These are phyloP conservation scores for Rhizomucor pusillus DNA, from an alignment of 371 early-diverging fungal species.

Conservation along the genomic window DNA sequence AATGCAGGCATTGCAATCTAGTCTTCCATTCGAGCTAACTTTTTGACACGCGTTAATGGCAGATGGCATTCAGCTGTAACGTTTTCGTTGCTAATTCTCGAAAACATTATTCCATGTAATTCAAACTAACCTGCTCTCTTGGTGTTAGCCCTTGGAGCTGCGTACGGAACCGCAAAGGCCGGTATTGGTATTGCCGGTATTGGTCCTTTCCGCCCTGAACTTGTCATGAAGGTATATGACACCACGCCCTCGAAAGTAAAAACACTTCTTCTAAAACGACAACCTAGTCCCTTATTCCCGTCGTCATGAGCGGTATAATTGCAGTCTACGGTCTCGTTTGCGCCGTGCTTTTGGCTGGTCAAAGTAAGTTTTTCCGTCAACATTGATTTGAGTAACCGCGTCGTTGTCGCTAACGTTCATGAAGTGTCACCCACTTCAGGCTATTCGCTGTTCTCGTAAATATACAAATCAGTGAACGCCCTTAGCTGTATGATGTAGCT, in stretches of 20 bases:
- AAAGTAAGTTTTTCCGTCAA: constrained; percentile 49
- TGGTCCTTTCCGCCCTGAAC: constrained; percentile 85
- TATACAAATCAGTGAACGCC: background rate
- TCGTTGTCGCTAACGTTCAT: background rate
- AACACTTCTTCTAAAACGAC: too few relatives aligned
- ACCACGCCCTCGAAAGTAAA: too few relatives aligned
- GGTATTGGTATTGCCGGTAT: constrained; percentile 88
- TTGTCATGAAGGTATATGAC: constrained; percentile 82
- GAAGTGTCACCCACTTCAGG: constrained; percentile 55
- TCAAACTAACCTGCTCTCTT: background rate
- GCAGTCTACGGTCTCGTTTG: constrained; percentile 91
- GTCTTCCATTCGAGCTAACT: too few relatives aligned
- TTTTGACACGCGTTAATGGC: background rate
- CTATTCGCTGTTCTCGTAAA: constrained; percentile 45
- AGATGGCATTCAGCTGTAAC: constrained; percentile 94
- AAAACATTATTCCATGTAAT: constrained; percentile 3
- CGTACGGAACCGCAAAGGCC: constrained; percentile 91
- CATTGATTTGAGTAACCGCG: background rate
- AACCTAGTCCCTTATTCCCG: constrained; percentile 71
- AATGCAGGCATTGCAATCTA: too few relatives aligned
- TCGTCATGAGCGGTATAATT: constrained; percentile 95
- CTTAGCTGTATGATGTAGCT: constrained; percentile 26
- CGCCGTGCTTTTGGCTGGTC: constrained; percentile 76
- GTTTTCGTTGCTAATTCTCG: too few relatives aligned
- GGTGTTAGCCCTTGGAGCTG: constrained; percentile 82